Evolutionary conservation across 2,329 filamentous ascomycete genomes (phyloP).

Genomic region (Lecanicillium sp.): DNA sequence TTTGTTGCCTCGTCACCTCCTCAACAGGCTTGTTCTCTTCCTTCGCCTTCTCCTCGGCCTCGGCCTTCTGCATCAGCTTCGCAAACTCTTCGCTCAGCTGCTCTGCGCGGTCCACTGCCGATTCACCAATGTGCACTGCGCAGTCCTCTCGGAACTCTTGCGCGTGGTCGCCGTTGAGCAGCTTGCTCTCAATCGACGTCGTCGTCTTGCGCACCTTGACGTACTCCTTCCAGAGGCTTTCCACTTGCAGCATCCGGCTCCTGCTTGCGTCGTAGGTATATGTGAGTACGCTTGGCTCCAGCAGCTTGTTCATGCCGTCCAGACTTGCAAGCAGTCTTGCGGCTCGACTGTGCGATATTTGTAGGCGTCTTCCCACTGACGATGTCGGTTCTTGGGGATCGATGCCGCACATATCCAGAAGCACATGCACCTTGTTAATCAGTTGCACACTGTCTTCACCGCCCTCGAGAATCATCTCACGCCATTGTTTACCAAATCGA

Average conservation of each 20-base stretch:
- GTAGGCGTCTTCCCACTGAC: slow-evolving; percentile 19
- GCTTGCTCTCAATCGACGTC: slow-evolving; percentile 29
- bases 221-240: slow-evolving; percentile 30
- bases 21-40: not conserved
- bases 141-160: slow-evolving; percentile 24
- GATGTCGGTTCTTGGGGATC: not conserved
- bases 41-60: not conserved
- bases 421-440: slow-evolving; percentile 26
- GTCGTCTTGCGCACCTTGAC: slow-evolving; percentile 24
- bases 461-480: slow-evolving; percentile 20
- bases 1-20: not conserved
- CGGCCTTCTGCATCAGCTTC: slow-evolving; percentile 11
- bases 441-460: slow-evolving; percentile 22
- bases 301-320: not conserved
- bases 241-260: slow-evolving; percentile 28
- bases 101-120: slow-evolving; percentile 18
- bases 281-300: not conserved
- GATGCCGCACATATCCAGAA: slow-evolving; percentile 33
- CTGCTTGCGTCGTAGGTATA: slow-evolving; percentile 4
- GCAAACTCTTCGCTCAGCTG: slow-evolving; percentile 21
- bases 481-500: slow-evolving; percentile 22
- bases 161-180: slow-evolving; percentile 27
- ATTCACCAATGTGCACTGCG: slow-evolving; percentile 23
- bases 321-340: not conserved
- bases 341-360: slow-evolving; percentile 21